Evolutionary conservation across 805 yeast species (phyloP).

Genomic region (Lachancea meyersii): DNA sequence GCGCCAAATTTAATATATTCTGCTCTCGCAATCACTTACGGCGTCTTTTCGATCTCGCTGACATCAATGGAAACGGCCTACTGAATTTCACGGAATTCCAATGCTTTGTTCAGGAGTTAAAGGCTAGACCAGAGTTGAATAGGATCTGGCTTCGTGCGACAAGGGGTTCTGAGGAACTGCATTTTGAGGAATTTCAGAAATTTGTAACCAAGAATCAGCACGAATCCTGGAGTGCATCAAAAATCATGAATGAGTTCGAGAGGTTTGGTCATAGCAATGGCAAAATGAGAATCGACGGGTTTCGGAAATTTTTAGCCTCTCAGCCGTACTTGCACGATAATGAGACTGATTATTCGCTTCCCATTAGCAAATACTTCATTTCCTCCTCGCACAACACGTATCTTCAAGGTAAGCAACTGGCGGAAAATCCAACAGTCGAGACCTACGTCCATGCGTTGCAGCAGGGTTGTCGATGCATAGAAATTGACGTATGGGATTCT

Average conservation of each 20-base stretch:
- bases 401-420: slow-evolving; percentile 79
- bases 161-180: slow-evolving; percentile 20
- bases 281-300: slow-evolving; percentile 19
- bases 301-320: slow-evolving; percentile 29
- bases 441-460: slow-evolving; percentile 83
- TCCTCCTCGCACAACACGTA: slow-evolving; percentile 96
- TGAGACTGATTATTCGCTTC: slow-evolving; percentile 44
- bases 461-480: slow-evolving; percentile 91
- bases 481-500: slow-evolving; percentile 92
- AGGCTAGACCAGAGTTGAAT: slow-evolving; percentile 56
- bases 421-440: slow-evolving; percentile 81
- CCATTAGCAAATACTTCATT: slow-evolving; percentile 79
- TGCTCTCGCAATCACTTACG: slow-evolving; percentile 49
- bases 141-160: slow-evolving; percentile 42
- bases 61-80: slow-evolving; percentile 41
- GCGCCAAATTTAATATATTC: slow-evolving; percentile 65
- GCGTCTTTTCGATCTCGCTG: slow-evolving; percentile 49
- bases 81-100: slow-evolving; percentile 71
- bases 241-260: slow-evolving; percentile 29
- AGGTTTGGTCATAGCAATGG: slow-evolving; percentile 31
- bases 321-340: slow-evolving; percentile 23
- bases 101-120: slow-evolving; percentile 60
- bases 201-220: slow-evolving; percentile 47
- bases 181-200: slow-evolving; percentile 29
- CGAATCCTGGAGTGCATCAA: slow-evolving; percentile 35